phyloP scores from a whole-genome alignment of 495 filamentous ascomycete genomes.

The Gamarada debralockiae region DNA sequence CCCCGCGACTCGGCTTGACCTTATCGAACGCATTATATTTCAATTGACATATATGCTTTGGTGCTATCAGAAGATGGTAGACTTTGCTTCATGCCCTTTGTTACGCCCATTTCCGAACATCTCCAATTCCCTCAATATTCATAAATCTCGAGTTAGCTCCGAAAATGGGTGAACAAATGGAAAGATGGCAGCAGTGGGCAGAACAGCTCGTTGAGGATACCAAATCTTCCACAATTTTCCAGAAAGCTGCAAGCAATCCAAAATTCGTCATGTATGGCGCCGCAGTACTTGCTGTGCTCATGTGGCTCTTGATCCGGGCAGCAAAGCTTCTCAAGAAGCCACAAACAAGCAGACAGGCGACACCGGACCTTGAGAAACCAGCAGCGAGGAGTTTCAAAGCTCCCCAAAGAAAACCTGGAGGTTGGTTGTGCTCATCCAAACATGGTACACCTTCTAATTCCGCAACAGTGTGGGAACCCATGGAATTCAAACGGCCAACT shows the following conservation, averaged over 20 bases:
- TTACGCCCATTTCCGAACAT: neutral
- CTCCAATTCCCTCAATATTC: neutral
- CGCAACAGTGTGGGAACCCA: slow-evolving; percentile 63
- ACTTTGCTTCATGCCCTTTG: neutral
- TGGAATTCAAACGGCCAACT: slow-evolving; percentile 62
- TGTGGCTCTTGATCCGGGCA: slow-evolving; percentile 13
- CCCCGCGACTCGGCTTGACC: slow-evolving; percentile 7
- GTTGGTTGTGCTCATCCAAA: slow-evolving; percentile 2
- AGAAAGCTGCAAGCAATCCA: slow-evolving; percentile 2
- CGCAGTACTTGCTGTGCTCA: neutral
- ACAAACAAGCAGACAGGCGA: slow-evolving; percentile 5
- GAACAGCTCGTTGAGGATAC: slow-evolving; percentile 1
- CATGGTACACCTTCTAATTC: slow-evolving; percentile 12
- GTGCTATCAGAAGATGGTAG: neutral
- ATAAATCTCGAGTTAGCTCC: neutral
- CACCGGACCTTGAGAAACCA: slow-evolving; percentile 24
- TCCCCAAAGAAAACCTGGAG: slow-evolving; percentile 22
- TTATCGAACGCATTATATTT: neutral
- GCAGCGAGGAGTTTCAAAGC: slow-evolving; percentile 16
- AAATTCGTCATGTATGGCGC: slow-evolving; percentile 12
- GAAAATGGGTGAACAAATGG: slow-evolving; percentile 5
- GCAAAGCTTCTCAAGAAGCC: slow-evolving; percentile 13
- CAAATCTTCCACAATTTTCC: neutral
- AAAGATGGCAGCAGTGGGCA: slow-evolving; percentile 15
- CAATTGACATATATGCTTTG: neutral